Evolutionary conservation across 208 protist species (phyloP), one percentile per base, ranked within the genome.

Genomic region (Trypanosoma rangeli): DNA sequence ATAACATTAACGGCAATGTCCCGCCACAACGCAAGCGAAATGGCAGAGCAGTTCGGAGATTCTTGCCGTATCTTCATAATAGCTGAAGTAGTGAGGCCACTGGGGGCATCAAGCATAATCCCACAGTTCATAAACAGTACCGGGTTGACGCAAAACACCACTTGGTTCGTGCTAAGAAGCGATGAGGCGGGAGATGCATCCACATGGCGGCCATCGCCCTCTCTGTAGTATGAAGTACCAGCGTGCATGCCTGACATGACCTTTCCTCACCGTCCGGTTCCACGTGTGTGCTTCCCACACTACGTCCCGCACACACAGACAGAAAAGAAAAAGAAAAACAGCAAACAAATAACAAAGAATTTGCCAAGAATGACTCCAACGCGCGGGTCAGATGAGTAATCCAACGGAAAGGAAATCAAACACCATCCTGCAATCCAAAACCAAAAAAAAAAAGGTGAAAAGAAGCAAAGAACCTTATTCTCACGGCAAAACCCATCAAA

Each of bases 41-140:
- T 94, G 48, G 83, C 84, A 18, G 92, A 88, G 46, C 78, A 75
- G 78, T 80, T 93, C 42, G 80, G 76, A 50, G 78, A 83, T 65
- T 85, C 77, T 57, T 86, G 81, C 44, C 84, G 68, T 61, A 97
- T 70, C 57, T 84, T 88, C 79, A 94, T 84, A 42, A 97, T 78
- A 0, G 87, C 64, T 16, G 86, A 71, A 5, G 83, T 88, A 13
- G 92, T 95, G 13, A 97, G 75, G 16, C 85, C 83, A 26, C 73
- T 89, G 39, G 92, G 88, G 0, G 74, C 44, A 50, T 85, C 83
- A 49, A 97, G 67, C 26, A 97, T 79, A 26, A 85, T 66, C 3
- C 92, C 92, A 58, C 82, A 89, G 64, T 92, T 86, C 31, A 92
- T 84, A 54, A 97, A 97, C 35, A 96, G 75, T 3, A 94, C 76